Percentiles rank a stretch among this genome's conserved stretches.
Conservation (phyloP, 768 basidiomycete genomes). For the Tephrocybe sp. region DNA sequence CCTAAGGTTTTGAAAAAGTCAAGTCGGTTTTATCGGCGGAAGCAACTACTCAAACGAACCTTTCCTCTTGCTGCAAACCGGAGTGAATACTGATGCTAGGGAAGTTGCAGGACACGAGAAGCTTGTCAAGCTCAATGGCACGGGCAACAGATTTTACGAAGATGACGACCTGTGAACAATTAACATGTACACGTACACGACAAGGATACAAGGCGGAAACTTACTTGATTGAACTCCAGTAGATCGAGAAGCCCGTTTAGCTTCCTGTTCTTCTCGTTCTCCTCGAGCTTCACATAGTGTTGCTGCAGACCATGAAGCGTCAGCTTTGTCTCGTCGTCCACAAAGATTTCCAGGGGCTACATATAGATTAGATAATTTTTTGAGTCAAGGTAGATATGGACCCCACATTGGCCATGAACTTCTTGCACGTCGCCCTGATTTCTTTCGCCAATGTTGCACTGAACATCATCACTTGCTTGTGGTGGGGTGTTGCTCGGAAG, state of each 20-base stretch:
- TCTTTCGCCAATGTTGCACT: constrained; percentile 98
- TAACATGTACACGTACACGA: no score
- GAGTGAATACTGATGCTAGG: constrained; percentile 98
- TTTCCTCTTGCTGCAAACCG: constrained; percentile 91
- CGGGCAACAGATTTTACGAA: constrained; percentile 98
- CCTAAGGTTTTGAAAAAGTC: constrained; percentile 39
- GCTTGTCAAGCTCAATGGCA: constrained; percentile 94
- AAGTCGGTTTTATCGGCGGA: neutral
- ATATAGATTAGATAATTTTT: constrained; percentile 1
- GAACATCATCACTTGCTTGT: constrained; percentile 99
- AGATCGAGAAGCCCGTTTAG: constrained; percentile 93
- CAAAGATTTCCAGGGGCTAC: constrained; percentile 98
- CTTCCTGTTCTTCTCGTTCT: constrained; percentile 94
- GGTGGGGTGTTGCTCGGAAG: constrained; percentile 97
- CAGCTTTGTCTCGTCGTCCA: constrained; percentile 98
- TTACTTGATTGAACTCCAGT: constrained; percentile 96
- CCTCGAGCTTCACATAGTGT: constrained; percentile 97
- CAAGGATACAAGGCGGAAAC: no score
- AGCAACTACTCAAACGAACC: constrained; percentile 50
- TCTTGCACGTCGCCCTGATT: constrained; percentile 96
- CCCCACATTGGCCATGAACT: constrained; percentile 98
- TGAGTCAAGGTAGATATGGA: neutral
- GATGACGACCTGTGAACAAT: constrained; percentile 90
- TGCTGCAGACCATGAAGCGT: constrained; percentile 98
- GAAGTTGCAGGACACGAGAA: constrained; percentile 97